phyloP scores from a whole-genome alignment of 768 basidiomycete species.

The Imleria badia region DNA sequence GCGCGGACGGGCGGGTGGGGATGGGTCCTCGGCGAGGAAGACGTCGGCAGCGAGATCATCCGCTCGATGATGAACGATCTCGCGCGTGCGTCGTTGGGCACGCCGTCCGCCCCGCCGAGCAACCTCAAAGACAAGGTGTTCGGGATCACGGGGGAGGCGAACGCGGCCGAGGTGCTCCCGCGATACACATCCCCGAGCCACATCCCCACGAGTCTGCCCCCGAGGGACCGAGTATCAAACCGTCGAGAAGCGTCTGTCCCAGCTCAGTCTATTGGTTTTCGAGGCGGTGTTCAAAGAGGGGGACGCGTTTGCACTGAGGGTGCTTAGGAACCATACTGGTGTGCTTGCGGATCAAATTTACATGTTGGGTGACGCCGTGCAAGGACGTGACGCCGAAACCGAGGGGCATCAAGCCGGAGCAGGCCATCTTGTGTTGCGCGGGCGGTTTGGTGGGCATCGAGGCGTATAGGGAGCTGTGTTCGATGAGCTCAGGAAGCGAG shows the following conservation, averaged over 20 bases:
- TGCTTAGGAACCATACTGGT: slow-evolving; percentile 52
- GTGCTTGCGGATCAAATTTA: slow-evolving; percentile 60
- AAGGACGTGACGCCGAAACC: slow-evolving; percentile 33
- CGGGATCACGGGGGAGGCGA: slow-evolving; percentile 46
- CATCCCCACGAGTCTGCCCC: slow-evolving; percentile 12
- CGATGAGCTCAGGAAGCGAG: slow-evolving; percentile 53
- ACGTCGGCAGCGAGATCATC: slow-evolving; percentile 74
- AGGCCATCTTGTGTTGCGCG: slow-evolving; percentile 71
- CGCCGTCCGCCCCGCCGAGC: slow-evolving; percentile 16
- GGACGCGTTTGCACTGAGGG: slow-evolving; percentile 63
- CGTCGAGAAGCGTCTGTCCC: slow-evolving; percentile 71
- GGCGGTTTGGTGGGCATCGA: slow-evolving; percentile 72
- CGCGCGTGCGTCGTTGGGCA: slow-evolving; percentile 47
- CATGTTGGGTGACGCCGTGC: slow-evolving; percentile 37
- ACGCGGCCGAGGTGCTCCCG: slow-evolving; percentile 60
- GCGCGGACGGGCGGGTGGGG: slow-evolving; percentile 80
- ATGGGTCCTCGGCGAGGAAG: slow-evolving; percentile 84
- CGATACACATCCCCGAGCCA: slow-evolving; percentile 63
- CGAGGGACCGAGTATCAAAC: slow-evolving; percentile 25
- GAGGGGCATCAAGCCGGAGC: slow-evolving; percentile 47
- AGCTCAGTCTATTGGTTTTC: slow-evolving; percentile 74
- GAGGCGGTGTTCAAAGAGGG: slow-evolving; percentile 66
- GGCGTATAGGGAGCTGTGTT: slow-evolving; percentile 56
- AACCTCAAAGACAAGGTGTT: slow-evolving; percentile 55
- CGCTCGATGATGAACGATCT: slow-evolving; percentile 62